Conservation (phyloP, 495 filamentous ascomycete genomes). For the Penicillium herquei region DNA sequence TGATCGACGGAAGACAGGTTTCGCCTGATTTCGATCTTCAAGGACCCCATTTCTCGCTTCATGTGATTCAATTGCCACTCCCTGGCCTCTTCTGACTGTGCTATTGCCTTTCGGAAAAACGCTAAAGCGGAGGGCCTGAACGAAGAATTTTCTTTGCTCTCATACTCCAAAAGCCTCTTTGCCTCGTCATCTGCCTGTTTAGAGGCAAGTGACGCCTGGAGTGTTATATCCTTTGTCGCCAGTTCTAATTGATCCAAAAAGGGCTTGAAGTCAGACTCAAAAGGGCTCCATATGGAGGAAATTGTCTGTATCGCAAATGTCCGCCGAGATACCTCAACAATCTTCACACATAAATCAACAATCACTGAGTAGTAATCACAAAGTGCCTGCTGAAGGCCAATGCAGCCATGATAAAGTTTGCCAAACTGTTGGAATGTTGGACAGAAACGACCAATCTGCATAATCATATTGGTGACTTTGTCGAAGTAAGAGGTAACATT, state of each 20-base stretch:
- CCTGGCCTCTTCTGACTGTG: conserved; percentile 6
- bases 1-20: conserved; percentile 9
- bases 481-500: conserved; percentile 36
- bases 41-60: conserved; percentile 4
- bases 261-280: conserved; percentile 18
- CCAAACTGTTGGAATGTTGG: conserved; percentile 33
- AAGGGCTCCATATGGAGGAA: not conserved
- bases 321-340: conserved; percentile 21
- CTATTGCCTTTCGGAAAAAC: conserved; percentile 1
- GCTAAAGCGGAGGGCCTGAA: conserved; percentile 1
- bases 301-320: not conserved
- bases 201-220: conserved; percentile 21
- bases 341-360: conserved; percentile 28
- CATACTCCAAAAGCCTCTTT: not conserved
- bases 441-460: conserved; percentile 24
- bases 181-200: conserved; percentile 13
- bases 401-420: conserved; percentile 27
- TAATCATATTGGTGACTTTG: conserved; percentile 30
- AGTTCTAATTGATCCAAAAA: conserved; percentile 4
- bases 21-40: conserved; percentile 1
- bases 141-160: conserved; percentile 10
- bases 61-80: conserved; percentile 5
- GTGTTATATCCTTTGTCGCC: conserved; percentile 4
- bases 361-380: conserved; percentile 36
- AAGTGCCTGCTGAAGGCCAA: conserved; percentile 27